These are phyloP conservation scores for Cunninghamia lanceolata DNA, from an alignment of 75 land plant genomes.

Conservation along the genomic window DNA sequence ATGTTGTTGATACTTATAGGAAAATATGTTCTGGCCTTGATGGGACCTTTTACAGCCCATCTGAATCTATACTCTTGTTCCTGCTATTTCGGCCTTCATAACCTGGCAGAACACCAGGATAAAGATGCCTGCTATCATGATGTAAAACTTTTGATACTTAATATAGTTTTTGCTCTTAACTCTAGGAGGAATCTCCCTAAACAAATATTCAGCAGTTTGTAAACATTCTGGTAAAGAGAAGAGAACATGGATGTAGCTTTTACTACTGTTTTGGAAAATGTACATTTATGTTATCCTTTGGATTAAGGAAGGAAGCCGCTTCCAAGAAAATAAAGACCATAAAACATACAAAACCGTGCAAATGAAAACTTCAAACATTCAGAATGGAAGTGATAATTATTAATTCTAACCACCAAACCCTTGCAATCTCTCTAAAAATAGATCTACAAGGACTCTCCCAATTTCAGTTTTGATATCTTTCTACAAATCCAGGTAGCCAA, in stretches of 20 bases:
- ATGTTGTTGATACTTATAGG: too few species aligned
- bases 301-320: background rate
- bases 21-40: too few species aligned
- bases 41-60: too few species aligned
- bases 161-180: too few species aligned
- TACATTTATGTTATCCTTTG: background rate
- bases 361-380: background rate
- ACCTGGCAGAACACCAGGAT: too few species aligned
- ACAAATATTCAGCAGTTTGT: background rate
- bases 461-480: background rate
- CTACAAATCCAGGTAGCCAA: background rate
- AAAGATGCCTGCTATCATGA: too few species aligned
- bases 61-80: too few species aligned
- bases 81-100: too few species aligned
- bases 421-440: background rate
- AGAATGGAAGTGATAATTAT: background rate
- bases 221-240: background rate
- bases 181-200: background rate
- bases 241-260: background rate
- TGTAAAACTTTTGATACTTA: too few species aligned
- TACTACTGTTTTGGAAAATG: background rate
- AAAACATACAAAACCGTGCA: background rate
- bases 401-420: background rate
- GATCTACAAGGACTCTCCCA: background rate
- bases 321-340: background rate